Evolutionary conservation across 495 filamentous ascomycete genomes (phyloP).

Genomic region (Tuber brumale): DNA sequence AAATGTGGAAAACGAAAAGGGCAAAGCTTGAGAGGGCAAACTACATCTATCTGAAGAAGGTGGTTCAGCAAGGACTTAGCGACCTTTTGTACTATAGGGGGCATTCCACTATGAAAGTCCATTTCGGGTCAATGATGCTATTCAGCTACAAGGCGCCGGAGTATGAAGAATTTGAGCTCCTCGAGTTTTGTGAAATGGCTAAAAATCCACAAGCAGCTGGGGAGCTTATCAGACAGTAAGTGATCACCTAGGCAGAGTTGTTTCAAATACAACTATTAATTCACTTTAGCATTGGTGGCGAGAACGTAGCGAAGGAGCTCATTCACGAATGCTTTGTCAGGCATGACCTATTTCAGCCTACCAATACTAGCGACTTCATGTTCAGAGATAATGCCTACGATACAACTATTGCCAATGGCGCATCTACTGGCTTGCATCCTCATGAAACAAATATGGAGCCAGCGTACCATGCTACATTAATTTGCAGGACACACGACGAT

Average conservation of each 20-base stretch:
- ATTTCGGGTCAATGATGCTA: constrained; percentile 38
- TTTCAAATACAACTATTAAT: constrained; percentile 8
- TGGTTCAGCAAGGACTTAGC: constrained; percentile 25
- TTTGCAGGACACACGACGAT: constrained; percentile 28
- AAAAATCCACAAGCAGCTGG: constrained; percentile 23
- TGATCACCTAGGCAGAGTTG: not conserved
- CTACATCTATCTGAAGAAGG: constrained; percentile 20
- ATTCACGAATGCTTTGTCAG: constrained; percentile 26
- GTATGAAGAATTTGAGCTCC: constrained; percentile 13
- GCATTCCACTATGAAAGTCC: constrained; percentile 32
- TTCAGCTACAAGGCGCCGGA: constrained; percentile 27
- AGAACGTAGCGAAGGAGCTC: constrained; percentile 32
- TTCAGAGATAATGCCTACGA: constrained; percentile 26
- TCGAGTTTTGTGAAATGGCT: constrained; percentile 25
- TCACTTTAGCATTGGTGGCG: constrained; percentile 25
- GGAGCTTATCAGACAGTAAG: constrained; percentile 37
- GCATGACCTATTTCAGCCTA: constrained; percentile 34
- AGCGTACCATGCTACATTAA: constrained; percentile 28
- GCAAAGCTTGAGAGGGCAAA: constrained; percentile 26
- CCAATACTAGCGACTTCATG: constrained; percentile 24
- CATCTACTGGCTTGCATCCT: not conserved
- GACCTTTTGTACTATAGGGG: constrained; percentile 37
- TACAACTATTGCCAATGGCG: not conserved
- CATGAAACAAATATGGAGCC: constrained; percentile 17
- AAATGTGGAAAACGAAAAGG: constrained; percentile 20